These are phyloP conservation scores for Gracilaria gracilis DNA, from an alignment of 23 red algal genomes.

Conservation along the genomic window DNA sequence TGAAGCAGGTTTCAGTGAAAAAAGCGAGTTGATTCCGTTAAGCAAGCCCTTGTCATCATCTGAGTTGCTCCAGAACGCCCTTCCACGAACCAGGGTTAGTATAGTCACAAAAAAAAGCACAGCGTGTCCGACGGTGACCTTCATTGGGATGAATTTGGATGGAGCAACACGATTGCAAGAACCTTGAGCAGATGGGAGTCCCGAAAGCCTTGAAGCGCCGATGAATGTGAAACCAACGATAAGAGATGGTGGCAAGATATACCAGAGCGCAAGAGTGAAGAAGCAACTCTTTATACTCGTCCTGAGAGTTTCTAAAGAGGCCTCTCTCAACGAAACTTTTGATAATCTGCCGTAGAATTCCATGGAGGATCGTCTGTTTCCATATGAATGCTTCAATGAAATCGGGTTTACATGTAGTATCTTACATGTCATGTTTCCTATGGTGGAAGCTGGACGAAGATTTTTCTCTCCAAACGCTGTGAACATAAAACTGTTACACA, in stretches of 20 bases:
- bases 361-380: neutral
- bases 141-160: neutral
- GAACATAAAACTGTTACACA: neutral
- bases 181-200: too few species aligned
- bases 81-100: neutral
- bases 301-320: neutral
- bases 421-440: neutral
- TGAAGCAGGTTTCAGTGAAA: neutral
- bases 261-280: neutral
- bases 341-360: neutral
- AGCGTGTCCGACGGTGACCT: neutral
- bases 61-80: slow-evolving; percentile 19
- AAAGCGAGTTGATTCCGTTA: neutral
- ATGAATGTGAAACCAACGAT: too few species aligned
- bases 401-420: neutral
- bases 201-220: too few species aligned
- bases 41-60: neutral
- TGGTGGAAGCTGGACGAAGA: neutral
- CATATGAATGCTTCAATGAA: neutral
- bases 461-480: neutral
- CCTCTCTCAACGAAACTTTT: neutral
- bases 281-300: neutral
- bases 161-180: neutral
- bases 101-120: neutral
- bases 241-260: too few species aligned